These are phyloP conservation scores for Glycine soja DNA, from an alignment of 306 rosid species.

Conservation along the genomic window DNA sequence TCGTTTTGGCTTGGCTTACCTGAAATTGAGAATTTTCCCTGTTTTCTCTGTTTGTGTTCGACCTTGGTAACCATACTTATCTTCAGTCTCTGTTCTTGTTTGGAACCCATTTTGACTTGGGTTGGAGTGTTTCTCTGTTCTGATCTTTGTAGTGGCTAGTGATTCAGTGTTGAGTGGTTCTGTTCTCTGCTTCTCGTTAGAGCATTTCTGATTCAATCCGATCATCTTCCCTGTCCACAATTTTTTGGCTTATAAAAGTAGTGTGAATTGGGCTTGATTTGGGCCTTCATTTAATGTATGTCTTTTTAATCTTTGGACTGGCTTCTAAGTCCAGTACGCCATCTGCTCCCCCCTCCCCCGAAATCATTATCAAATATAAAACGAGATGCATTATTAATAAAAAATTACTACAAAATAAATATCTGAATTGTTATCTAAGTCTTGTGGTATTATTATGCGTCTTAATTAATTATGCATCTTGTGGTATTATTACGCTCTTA, in stretches of 20 bases:
- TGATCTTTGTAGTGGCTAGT: not conserved
- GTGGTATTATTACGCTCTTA: not conserved
- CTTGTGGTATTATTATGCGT: not conserved
- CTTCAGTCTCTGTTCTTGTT: not conserved
- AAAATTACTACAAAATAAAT: not conserved
- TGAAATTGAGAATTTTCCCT: not conserved
- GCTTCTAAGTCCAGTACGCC: not conserved
- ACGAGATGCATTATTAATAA: not conserved
- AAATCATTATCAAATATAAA: not conserved
- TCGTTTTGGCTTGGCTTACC: not conserved
- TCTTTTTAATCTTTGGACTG: not conserved
- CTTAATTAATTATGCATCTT: not conserved
- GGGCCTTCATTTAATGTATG: not conserved
- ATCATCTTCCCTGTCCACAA: not conserved
- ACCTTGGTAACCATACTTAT: not conserved
- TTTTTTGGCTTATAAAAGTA: not conserved
- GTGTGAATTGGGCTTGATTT: not conserved
- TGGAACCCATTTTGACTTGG: not conserved
- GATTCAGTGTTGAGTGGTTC: not conserved
- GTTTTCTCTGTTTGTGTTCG: not conserved
- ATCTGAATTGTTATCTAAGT: not conserved
- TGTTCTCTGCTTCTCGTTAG: not conserved
- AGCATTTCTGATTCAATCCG: not conserved
- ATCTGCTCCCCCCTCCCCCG: not conserved
- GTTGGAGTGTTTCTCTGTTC: not conserved